phyloP scores from a whole-genome alignment of 73 alveolate species.

The Paramecium sexaurelia region DNA sequence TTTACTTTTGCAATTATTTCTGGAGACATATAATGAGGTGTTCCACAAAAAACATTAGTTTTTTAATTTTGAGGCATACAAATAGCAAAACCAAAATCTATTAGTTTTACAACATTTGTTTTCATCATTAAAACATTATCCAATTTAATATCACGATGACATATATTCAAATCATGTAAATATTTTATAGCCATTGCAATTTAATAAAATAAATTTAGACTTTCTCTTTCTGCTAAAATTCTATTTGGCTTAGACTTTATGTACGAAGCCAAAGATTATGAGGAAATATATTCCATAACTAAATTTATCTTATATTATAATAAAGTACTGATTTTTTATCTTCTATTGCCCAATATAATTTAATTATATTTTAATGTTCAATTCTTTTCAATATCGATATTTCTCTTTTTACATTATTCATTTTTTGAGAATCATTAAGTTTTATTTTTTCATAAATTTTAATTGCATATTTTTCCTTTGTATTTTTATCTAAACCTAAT shows the following conservation, averaged over 20 bases:
- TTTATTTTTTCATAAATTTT: slow-evolving; percentile 89
- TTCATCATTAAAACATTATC: slow-evolving; percentile 73
- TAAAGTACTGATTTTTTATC: slow-evolving; percentile 72
- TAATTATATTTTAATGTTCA: slow-evolving; percentile 87
- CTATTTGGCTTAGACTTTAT: slow-evolving; percentile 72
- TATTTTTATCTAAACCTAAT: slow-evolving; percentile 73
- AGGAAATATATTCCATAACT: slow-evolving; percentile 82
- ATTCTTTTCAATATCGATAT: slow-evolving; percentile 83
- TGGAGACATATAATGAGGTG: slow-evolving; percentile 98
- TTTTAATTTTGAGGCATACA: slow-evolving; percentile 73
- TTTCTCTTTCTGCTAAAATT: slow-evolving; percentile 73
- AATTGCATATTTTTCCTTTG: slow-evolving; percentile 86
- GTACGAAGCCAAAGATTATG: slow-evolving; percentile 35
- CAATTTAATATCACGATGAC: slow-evolving; percentile 89
- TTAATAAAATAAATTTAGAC: slow-evolving; percentile 73
- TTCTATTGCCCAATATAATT: slow-evolving; percentile 83
- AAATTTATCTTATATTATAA: slow-evolving; percentile 76
- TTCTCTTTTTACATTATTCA: slow-evolving; percentile 91
- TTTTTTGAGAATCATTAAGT: slow-evolving; percentile 86
- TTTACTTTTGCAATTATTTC: slow-evolving; percentile 92
- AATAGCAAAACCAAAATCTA: slow-evolving; percentile 85
- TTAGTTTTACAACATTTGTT: slow-evolving; percentile 68
- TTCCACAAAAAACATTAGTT: slow-evolving; percentile 92
- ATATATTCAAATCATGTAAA: slow-evolving; percentile 79
- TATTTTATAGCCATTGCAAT: slow-evolving; percentile 80